Base-by-base conservation (phyloP, 345 rosid genomes). In the Bretschneidera sinensis region DNA sequence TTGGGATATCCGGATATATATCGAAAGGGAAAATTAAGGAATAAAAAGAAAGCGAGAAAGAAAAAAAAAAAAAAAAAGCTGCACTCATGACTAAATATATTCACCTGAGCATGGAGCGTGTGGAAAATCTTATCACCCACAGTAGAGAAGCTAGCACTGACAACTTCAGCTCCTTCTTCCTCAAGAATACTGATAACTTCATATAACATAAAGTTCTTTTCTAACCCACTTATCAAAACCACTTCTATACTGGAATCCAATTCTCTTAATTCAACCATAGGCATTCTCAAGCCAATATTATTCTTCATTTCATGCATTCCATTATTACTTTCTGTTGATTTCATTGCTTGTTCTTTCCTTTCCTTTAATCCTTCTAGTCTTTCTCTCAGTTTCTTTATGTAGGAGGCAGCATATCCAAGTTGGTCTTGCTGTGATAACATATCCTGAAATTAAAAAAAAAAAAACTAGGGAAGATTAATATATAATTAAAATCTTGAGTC, bases 21-120 rank as follows among this genome's bases (percentile, higher is more conserved):
- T 22, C 10, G 51, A 31, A 62, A 51, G 33, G 5, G 14, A 15
- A 49, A n/a, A n/a, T n/a, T n/a, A 34, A 14, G 15, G 33, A 21
- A 15, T 20, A 1, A 17, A 0, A 20, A 20, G 21, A 1, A 45
- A n/a, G 18, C n/a, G n/a, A n/a, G n/a, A n/a, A n/a, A n/a, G n/a
- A n/a, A n/a, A n/a, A n/a, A n/a, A n/a, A n/a, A n/a, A n/a, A n/a
- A n/a, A n/a, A n/a, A n/a, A n/a, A n/a, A n/a, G n/a, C n/a, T n/a
- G n/a, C n/a, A n/a, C n/a, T n/a, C n/a, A n/a, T n/a, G 8, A 35
- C 15, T 28, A 4, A 1, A 39, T 39, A 5, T 5, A 11, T 39
- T 63, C n/a, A 79, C 87, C 85, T 76, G 76, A 45, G 91, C 87
- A 61, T 85, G 87, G 57, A 85, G 21, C 17, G 75, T 65, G 19